Evolutionary conservation across 140 eudicot genomes (phyloP).

Genomic region (Stevia rebaudiana): DNA sequence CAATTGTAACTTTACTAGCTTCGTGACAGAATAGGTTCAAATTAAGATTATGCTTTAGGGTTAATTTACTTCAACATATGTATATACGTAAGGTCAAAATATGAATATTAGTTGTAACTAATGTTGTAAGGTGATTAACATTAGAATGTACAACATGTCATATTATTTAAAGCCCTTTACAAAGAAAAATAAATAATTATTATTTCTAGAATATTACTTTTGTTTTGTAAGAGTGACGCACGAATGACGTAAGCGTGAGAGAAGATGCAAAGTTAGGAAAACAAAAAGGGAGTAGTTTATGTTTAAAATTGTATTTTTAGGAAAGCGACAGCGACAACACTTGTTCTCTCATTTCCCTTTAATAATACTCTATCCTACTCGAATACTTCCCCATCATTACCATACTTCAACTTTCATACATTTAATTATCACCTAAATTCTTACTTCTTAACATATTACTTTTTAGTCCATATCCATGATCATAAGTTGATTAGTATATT

Average conservation of each 20-base stretch:
- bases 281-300: conserved; percentile 22
- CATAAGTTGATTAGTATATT: background rate
- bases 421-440: conserved; percentile 25
- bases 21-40: no score
- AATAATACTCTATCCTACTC: conserved; percentile 44
- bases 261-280: background rate
- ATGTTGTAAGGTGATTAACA: no score
- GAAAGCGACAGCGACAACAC: conserved; percentile 36
- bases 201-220: background rate
- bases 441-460: conserved; percentile 2
- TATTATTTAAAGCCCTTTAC: background rate
- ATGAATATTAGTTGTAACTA: no score
- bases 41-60: no score
- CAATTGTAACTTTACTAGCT: no score
- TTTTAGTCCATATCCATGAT: background rate
- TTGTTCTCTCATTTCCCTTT: conserved; percentile 29
- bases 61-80: no score
- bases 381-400: conserved; percentile 35
- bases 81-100: no score
- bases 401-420: conserved; percentile 26
- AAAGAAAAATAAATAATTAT: background rate
- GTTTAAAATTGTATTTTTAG: conserved; percentile 19
- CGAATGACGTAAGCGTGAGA: conserved; percentile 9
- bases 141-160: no score
- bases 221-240: conserved; percentile 8